Evolutionary conservation across 345 rosid species (phyloP), one percentile per base, ranked within the genome.

Genomic region (Acer saccharum): DNA sequence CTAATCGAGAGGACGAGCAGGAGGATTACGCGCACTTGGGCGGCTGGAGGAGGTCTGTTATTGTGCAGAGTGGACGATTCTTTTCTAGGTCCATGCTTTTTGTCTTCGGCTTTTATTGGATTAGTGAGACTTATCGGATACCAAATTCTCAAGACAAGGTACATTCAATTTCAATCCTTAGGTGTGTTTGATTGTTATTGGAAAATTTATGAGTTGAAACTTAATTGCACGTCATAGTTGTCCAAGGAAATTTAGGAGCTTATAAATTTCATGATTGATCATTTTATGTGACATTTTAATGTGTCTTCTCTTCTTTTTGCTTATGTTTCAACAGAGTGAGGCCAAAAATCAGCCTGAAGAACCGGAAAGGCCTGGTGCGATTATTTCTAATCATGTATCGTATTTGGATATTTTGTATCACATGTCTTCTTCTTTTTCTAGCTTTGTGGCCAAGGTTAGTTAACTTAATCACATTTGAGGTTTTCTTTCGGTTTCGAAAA

Each of bases 361-460:
- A 79, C 75, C 80, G 46, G 93, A 86, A 90, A 87, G 92, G 75
- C 86, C 97, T 20, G 99, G 99, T 73, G 97, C 90, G 16, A 91
- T 94, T 46, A 79, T 96, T 20, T 94, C 95, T 44, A 96, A 96
- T 81, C 99, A 96, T 57, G 91, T 96, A 18, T 96, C 99, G 0
- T 89, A 96, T 80, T 32, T 96, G 63, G 99, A 96, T 87, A 94
- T 96, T 76, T 81, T 96, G 89, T 96, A 92, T 85, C 98, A 96
- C 79, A 91, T 96, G 98, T 92, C 99, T 66, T 88, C 93, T 80
- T 90, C 89, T 55, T 96, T 94, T 82, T 92, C 99, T 20, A 96
- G 99, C 86, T 96, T 94, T 82, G 99, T 96, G 79, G 99, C 99
- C 74, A 96, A 96, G 98, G 99, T 96, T 78, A 72, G 95, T 84